Conservation (phyloP, 2,329 filamentous ascomycete genomes). For the Akanthomyces lecanii region DNA sequence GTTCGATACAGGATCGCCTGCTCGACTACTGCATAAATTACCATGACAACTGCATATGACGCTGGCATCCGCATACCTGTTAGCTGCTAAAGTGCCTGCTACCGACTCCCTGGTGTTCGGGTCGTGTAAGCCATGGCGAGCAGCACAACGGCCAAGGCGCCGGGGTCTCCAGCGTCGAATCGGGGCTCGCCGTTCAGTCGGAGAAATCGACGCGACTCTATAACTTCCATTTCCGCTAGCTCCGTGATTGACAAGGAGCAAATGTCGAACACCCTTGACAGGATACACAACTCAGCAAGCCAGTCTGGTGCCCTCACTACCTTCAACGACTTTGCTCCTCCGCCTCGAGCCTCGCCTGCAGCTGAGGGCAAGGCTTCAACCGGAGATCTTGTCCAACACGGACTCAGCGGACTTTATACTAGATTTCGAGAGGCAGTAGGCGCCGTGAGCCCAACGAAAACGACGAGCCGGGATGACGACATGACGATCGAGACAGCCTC, state of each 20-base stretch:
- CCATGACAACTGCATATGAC: constrained; percentile 7
- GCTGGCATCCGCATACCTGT: background rate
- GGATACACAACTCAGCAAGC: constrained; percentile 86
- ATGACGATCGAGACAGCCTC: constrained; percentile 40
- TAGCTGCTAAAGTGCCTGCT: background rate
- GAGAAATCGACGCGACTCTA: constrained; percentile 36
- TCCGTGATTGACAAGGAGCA: constrained; percentile 61
- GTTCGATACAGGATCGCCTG: background rate
- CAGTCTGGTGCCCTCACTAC: constrained; percentile 81
- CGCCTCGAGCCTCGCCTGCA: constrained; percentile 53
- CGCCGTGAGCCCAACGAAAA: constrained; percentile 48
- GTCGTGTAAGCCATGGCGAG: constrained; percentile 26
- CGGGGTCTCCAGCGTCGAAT: constrained; percentile 27
- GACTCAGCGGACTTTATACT: constrained; percentile 84
- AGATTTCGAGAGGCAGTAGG: constrained; percentile 80
- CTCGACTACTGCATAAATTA: background rate
- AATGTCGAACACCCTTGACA: constrained; percentile 72
- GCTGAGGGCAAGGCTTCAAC: constrained; percentile 66
- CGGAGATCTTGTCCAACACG: constrained; percentile 74
- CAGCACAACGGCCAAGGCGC: constrained; percentile 28
- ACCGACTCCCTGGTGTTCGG: background rate
- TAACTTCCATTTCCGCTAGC: constrained; percentile 38
- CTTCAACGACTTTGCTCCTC: constrained; percentile 86
- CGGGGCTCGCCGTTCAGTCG: constrained; percentile 29
- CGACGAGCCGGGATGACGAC: constrained; percentile 39